Evolutionary conservation across 306 rosid species (phyloP).

Genomic region (Herpetospermum pedunculosum): DNA sequence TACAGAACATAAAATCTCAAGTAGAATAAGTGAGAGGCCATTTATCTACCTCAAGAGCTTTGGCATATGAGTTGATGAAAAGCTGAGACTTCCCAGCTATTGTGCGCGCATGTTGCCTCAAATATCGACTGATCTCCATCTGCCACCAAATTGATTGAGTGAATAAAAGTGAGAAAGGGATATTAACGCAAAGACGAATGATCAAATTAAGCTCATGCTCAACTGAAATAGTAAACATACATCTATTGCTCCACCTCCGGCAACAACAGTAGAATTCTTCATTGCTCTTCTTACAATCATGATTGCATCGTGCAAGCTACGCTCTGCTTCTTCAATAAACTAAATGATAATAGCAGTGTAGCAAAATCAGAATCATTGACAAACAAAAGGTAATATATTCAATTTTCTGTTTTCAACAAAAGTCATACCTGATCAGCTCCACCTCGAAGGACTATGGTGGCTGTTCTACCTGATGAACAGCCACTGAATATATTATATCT

Average conservation of each 20-base stretch:
- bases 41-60: slow-evolving; percentile 76
- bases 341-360: slow-evolving; percentile 19
- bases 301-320: slow-evolving; percentile 97
- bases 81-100: slow-evolving; percentile 90
- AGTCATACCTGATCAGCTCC: slow-evolving; percentile 91
- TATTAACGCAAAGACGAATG: background rate
- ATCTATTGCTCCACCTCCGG: slow-evolving; percentile 99
- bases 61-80: slow-evolving; percentile 90
- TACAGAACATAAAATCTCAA: background rate
- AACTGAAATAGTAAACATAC: slow-evolving; percentile 25
- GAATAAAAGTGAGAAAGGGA: background rate
- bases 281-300: slow-evolving; percentile 97
- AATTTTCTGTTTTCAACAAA: background rate
- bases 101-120: slow-evolving; percentile 88
- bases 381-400: background rate
- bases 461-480: slow-evolving; percentile 88
- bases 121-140: slow-evolving; percentile 95
- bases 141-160: slow-evolving; percentile 24
- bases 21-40: background rate
- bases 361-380: slow-evolving; percentile 6
- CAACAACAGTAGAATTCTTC: slow-evolving; percentile 95
- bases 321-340: slow-evolving; percentile 99
- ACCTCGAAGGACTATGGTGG: slow-evolving; percentile 97
- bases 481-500: slow-evolving; percentile 92
- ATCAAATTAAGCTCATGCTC: background rate